Evolutionary conservation across 2,329 filamentous ascomycete species (phyloP).

Genomic region (Trichoderma guizhouense): DNA sequence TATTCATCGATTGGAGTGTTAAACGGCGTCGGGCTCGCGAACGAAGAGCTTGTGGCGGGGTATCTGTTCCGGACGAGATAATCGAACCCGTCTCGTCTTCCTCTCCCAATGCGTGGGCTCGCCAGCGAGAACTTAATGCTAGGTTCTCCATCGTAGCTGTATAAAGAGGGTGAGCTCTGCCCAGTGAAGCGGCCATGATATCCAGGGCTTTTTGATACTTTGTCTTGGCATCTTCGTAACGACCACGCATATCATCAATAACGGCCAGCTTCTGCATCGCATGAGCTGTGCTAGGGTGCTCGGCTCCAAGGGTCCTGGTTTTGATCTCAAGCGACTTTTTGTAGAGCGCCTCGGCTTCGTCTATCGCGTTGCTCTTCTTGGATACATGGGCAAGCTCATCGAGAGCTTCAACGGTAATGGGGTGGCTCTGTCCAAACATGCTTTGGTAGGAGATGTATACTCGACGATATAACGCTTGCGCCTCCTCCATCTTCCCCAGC

Average conservation of each 20-base stretch:
- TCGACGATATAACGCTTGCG: slow-evolving; percentile 25
- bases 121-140: slow-evolving; percentile 23
- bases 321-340: slow-evolving; percentile 27
- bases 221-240: slow-evolving; percentile 23
- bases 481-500: slow-evolving; percentile 26
- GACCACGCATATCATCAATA: slow-evolving; percentile 26
- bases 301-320: slow-evolving; percentile 22
- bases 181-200: slow-evolving; percentile 24
- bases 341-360: slow-evolving; percentile 29
- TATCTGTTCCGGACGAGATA: neutral
- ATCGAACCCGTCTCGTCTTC: neutral
- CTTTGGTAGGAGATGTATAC: slow-evolving; percentile 28
- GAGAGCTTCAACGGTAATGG: slow-evolving; percentile 28
- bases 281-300: slow-evolving; percentile 25
- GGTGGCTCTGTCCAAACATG: slow-evolving; percentile 26
- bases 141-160: slow-evolving; percentile 26
- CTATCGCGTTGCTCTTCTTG: slow-evolving; percentile 25
- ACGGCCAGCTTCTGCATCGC: slow-evolving; percentile 28
- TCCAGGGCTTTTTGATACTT: slow-evolving; percentile 25
- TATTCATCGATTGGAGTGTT: neutral
- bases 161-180: slow-evolving; percentile 25
- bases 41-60: neutral
- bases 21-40: slow-evolving; percentile 3
- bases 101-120: slow-evolving; percentile 19
- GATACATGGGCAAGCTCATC: slow-evolving; percentile 28